A percentile compares a stretch with the other conserved stretches of the same genome.
These are phyloP conservation scores for Fomitopsis betulina DNA, from an alignment of 1,284 basidiomycete genomes.

Conservation along the genomic window DNA sequence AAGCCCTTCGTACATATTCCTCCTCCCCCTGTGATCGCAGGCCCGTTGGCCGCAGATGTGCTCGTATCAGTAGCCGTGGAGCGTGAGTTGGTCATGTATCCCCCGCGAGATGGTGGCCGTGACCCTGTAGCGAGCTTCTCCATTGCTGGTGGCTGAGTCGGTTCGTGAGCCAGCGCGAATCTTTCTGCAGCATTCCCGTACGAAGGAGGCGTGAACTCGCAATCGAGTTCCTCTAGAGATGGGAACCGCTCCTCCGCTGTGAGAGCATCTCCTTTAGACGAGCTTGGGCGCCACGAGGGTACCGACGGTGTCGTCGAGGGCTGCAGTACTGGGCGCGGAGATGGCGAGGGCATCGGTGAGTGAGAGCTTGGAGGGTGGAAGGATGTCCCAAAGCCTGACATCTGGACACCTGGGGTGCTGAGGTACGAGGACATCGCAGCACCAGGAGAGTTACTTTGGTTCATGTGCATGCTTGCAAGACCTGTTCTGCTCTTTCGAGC, in stretches of 20 bases:
- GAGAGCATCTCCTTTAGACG: constrained; percentile 33
- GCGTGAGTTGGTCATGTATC: background rate
- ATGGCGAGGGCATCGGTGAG: constrained; percentile 45
- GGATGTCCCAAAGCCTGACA: constrained; percentile 20
- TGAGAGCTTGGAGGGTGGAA: constrained; percentile 32
- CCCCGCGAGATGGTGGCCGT: constrained; percentile 3
- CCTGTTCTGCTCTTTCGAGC: constrained; percentile 67
- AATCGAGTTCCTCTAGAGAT: constrained; percentile 73
- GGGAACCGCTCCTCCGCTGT: constrained; percentile 69
- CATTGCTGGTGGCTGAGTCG: constrained; percentile 8
- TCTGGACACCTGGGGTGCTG: constrained; percentile 10
- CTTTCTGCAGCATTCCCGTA: constrained; percentile 7
- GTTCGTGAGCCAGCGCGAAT: constrained; percentile 4
- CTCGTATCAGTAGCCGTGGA: constrained; percentile 1
- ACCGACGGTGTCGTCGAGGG: constrained; percentile 18
- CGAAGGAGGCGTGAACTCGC: constrained; percentile 39
- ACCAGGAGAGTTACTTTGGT: constrained; percentile 8
- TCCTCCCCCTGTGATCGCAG: constrained; percentile 3
- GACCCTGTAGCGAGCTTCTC: constrained; percentile 9
- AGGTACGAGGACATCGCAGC: constrained; percentile 11
- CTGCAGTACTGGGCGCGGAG: constrained; percentile 23
- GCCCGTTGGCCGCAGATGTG: background rate
- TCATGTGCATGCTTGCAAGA: constrained; percentile 42
- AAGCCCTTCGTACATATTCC: constrained; percentile 13
- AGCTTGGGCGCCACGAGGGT: constrained; percentile 19